A percentile compares a stretch with the other conserved stretches of the same genome.
These are phyloP conservation scores for Yarrowia hollandica DNA, from an alignment of 805 yeast species.

Conservation along the genomic window DNA sequence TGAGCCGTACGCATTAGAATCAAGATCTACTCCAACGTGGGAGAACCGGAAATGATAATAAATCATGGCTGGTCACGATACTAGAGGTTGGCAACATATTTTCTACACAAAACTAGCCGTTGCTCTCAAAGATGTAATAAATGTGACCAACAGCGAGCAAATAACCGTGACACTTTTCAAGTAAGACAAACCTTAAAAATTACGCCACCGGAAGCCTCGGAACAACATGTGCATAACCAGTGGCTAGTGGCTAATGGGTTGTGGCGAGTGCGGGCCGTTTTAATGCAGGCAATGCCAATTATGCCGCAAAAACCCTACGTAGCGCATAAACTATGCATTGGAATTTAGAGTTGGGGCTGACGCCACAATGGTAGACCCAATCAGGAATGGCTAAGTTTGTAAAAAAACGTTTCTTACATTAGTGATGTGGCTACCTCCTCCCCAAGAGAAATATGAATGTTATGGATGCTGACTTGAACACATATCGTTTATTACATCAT, in stretches of 20 bases:
- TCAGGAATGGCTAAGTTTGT: neutral
- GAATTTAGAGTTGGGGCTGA: constrained; percentile 3
- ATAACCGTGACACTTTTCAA: neutral
- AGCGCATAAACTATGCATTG: neutral
- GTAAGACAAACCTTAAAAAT: neutral
- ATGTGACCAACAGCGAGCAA: no score
- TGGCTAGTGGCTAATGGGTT: constrained; percentile 6
- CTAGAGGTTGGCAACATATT: no score
- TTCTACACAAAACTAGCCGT: no score
- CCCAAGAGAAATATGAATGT: no score
- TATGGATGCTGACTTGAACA: no score
- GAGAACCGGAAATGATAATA: neutral
- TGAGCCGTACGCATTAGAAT: neutral
- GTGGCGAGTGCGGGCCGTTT: constrained; percentile 18
- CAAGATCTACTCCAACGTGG: neutral
- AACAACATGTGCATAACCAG: constrained; percentile 22
- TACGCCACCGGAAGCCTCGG: constrained; percentile 8
- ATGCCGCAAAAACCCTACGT: neutral
- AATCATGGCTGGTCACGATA: no score
- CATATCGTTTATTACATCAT: no score
- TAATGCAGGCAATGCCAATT: neutral
- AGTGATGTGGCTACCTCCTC: neutral
- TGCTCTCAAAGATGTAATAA: neutral
- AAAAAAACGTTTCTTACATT: neutral
- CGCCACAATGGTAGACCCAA: constrained; percentile 10